Evolutionary conservation across 352 stramenopile species (phyloP), one percentile per base, ranked within the genome.

Genomic region (Pythium utonaiense): DNA sequence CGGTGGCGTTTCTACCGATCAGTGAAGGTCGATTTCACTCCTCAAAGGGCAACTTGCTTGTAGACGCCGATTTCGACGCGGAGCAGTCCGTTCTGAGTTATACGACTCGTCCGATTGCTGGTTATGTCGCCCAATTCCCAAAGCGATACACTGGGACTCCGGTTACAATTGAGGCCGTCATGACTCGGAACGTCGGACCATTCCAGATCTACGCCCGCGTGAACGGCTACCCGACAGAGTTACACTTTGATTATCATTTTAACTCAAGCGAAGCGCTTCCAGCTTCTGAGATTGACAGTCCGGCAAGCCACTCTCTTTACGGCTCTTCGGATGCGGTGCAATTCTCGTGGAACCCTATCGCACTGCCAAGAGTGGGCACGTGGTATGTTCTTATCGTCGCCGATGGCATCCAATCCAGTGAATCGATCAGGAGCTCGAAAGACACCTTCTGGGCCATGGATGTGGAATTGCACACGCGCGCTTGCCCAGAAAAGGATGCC

Each of bases 171-270:
- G 31, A 48, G 22, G 57, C 53, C 12, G 24, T 68, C 16, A 55
- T 64, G 44, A 71, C 66, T 3, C 36, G 67, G 16, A 71, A 78
- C 38, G 25, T 78, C 25, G n/a, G 45, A 45, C 53, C 57, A n/a
- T 71, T 72, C 36, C 44, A 64, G 16, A 51, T 78, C 7, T 75
- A 66, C 49, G 70, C 66, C 17, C 64, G 71, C 27, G 57, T 74
- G 22, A 53, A 64, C 27, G 71, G 44, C 8, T 69, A 64, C 40
- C 54, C 67, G 28, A 73, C 67, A 21, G 25, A 47, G 3, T 45
- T 60, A 6, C 38, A 30, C 5, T 75, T 61, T 33, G 71, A 78
- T 47, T 76, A 74, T 51, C 42, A 47, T 24, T 78, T 74, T 57
- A 64, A 63, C 40, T 64, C 64, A 17, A 40, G 22, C 6, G 47